Percentiles rank a stretch among this genome's conserved stretches.
Evolutionary conservation across 1,284 basidiomycete genomes (phyloP).

Genomic region (Malassezia brasiliensis): DNA sequence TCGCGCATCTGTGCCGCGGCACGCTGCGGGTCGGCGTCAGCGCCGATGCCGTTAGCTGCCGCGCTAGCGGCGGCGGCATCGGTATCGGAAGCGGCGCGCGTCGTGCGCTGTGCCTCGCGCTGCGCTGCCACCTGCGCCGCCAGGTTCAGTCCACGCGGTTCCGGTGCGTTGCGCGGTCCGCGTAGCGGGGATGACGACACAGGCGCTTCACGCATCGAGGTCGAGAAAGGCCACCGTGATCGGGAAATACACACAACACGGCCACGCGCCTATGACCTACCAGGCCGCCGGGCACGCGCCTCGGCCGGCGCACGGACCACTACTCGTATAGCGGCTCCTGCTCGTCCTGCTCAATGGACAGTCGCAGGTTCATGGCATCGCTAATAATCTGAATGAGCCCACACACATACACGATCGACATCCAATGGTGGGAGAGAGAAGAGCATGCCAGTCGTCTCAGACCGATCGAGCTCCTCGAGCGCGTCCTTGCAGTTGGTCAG

Average conservation of each 20-base stretch:
- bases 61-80: neutral
- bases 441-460: conserved; percentile 46
- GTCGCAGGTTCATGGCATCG: conserved; percentile 44
- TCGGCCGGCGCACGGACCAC: conserved; percentile 2
- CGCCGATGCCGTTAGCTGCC: neutral
- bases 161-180: neutral
- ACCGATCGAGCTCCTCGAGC: conserved; percentile 47
- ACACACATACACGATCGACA: conserved; percentile 32
- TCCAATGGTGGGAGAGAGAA: conserved; percentile 43
- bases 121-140: neutral
- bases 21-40: neutral
- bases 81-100: too few species aligned
- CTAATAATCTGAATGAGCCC: conserved; percentile 32
- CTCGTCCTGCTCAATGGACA: conserved; percentile 31
- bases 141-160: neutral
- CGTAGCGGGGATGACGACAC: neutral
- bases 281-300: neutral
- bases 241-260: neutral
- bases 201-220: neutral
- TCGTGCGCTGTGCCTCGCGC: neutral
- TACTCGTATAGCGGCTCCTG: conserved; percentile 10
- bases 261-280: neutral
- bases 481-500: conserved; percentile 47
- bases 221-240: neutral
- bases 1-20: conserved; percentile 5